Base-by-base conservation (phyloP, 352 stramenopile species). In the Globisporangium okanoganense region DNA sequence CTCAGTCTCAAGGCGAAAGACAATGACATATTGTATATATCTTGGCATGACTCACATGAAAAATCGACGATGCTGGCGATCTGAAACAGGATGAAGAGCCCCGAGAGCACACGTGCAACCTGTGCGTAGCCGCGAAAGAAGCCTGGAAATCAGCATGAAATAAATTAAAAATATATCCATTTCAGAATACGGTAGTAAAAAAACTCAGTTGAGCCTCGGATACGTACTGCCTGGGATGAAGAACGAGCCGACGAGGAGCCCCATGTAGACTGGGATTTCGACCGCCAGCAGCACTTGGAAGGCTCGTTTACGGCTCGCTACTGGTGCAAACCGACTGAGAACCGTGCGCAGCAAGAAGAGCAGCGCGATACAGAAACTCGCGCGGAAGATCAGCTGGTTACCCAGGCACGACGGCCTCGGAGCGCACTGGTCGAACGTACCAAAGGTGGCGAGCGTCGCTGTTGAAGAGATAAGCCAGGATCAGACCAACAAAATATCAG, bases 41-140 rank as follows among this genome's bases (percentile, higher is more conserved):
- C 36, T 5, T 49, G 33, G 16, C 25, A 50, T 6, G 3, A 88
- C 69, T 75, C 50, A 90, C 83, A 91, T 35, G 79, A 83, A 22
- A 82, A 78, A 56, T 83, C 85, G 62, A 91, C 73, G 66, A 93
- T 89, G 58, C 76, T 87, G 52, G 88, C 68, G 49, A 94, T 86
- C 64, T 90, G 80, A 51, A 94, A 89, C 29, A 92, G 72, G 43
- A 91, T 88, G 71, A 92, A 94, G 53, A 85, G 69, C 0, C 77
- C 72, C 1, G 83, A 93, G 2, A 75, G 59, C 2, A 91, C 73
- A 9, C 78, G 65, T 0, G 81, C 60, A 27, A 82, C 84, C 52
- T 81, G 68, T 29, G 73, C 71, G 58, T 88, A 91, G 24, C 78
- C 81, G 25, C 73, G 61, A 43, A 90, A 93, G 69, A 93, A 90